Percentiles rank a stretch among this genome's conserved stretches.
phyloP scores from a whole-genome alignment of 148 eudicot genomes.

The Drosera capensis region DNA sequence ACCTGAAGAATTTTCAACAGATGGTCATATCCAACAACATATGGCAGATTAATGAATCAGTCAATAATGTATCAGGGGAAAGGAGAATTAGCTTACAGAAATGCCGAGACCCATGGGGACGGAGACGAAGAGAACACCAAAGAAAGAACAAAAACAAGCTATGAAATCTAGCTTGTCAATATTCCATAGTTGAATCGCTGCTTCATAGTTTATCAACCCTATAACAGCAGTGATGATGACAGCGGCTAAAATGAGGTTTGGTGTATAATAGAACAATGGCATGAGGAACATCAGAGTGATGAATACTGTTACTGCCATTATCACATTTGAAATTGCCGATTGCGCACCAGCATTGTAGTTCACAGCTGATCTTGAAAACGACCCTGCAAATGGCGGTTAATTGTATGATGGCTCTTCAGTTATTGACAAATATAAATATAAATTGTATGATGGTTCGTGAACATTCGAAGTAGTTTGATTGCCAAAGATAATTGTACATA shows the following conservation, averaged over 20 bases:
- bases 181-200: conserved; percentile 59
- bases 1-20: conserved; percentile 28
- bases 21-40: not conserved
- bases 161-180: conserved; percentile 82
- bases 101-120: conserved; percentile 82
- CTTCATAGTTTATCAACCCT: conserved; percentile 68
- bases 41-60: not conserved
- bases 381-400: conserved; percentile 29
- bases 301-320: conserved; percentile 76
- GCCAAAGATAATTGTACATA: not conserved
- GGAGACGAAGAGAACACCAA: conserved; percentile 84
- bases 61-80: not conserved
- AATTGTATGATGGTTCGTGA: not conserved
- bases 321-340: conserved; percentile 69
- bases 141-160: conserved; percentile 60
- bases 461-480: not conserved
- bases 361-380: conserved; percentile 92
- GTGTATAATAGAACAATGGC: conserved; percentile 77
- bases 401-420: not conserved
- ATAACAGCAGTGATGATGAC: conserved; percentile 86
- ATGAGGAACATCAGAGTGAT: conserved; percentile 73
- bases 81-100: conserved; percentile 40
- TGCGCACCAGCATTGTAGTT: conserved; percentile 86
- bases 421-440: not conserved
- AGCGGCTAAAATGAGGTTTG: conserved; percentile 64